These are phyloP conservation scores for Cladochytrium replicatum DNA, from an alignment of 192 early-diverging fungal species.

Conservation along the genomic window DNA sequence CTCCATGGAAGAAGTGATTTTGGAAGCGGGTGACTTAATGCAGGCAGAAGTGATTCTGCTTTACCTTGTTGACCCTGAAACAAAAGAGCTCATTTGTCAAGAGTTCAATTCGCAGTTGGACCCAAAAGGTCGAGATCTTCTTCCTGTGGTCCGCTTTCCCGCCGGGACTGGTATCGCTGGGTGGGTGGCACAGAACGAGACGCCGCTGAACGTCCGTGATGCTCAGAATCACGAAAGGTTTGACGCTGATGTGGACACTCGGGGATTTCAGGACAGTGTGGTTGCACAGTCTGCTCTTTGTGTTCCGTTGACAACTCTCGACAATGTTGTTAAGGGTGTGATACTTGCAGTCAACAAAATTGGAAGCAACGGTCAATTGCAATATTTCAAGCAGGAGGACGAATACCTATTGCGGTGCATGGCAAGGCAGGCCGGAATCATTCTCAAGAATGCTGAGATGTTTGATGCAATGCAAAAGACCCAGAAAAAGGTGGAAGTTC, in stretches of 20 bases:
- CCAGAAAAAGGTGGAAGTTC: constrained; percentile 41
- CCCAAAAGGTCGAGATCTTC: constrained; percentile 15
- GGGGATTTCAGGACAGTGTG: constrained; percentile 2
- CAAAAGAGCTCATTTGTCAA: constrained; percentile 20
- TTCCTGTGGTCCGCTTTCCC: constrained; percentile 14
- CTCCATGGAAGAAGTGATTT: constrained; percentile 20
- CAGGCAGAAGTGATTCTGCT: constrained; percentile 22
- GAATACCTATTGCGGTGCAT: constrained; percentile 26
- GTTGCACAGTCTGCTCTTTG: constrained; percentile 19
- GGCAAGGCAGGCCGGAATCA: constrained; percentile 13
- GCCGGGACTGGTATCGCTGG: constrained; percentile 32
- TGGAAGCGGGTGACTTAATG: constrained; percentile 22
- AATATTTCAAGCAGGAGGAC: constrained; percentile 28
- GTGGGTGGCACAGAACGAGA: constrained; percentile 17
- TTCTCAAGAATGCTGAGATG: constrained; percentile 29
- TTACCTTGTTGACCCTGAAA: constrained; percentile 30
- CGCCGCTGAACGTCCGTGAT: constrained; percentile 29
- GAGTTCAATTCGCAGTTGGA: constrained; percentile 17
- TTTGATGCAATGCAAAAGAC: constrained; percentile 35
- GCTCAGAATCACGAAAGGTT: constrained; percentile 25
- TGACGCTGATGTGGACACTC: constrained; percentile 29
- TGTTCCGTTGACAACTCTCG: constrained; percentile 26
- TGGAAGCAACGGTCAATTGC: constrained; percentile 10
- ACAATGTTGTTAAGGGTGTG: constrained; percentile 27
- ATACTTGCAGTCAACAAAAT: constrained; percentile 35